Conservation (phyloP, 2,329 filamentous ascomycete genomes). For the Aureobasidium uvarum region DNA sequence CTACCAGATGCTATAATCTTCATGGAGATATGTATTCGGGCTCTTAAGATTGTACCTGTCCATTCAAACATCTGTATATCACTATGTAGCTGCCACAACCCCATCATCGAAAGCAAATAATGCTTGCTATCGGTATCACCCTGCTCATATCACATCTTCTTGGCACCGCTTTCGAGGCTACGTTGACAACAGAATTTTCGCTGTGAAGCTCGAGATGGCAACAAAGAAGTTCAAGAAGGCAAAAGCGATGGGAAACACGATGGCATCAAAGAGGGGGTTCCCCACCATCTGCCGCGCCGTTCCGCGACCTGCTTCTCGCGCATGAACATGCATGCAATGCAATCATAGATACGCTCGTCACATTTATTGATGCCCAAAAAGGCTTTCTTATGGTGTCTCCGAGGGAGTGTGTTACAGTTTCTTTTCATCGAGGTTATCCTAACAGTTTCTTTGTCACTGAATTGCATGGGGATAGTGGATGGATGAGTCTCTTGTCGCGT, state of each 20-base stretch:
- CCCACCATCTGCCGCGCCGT: background rate
- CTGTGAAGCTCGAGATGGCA: too few relatives aligned
- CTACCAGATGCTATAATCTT: background rate
- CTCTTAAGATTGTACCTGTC: accelerated
- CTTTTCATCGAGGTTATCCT: too few relatives aligned
- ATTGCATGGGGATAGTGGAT: too few relatives aligned
- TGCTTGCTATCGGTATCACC: background rate
- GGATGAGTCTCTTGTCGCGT: background rate
- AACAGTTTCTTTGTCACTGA: too few relatives aligned
- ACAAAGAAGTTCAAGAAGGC: too few relatives aligned
- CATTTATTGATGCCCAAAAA: constrained; percentile 10
- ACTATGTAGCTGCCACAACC: background rate
- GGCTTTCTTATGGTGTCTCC: background rate
- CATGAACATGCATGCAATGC: constrained; percentile 7
- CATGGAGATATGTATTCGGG: accelerated
- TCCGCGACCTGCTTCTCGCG: background rate
- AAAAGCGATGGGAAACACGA: background rate
- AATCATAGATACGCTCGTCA: background rate
- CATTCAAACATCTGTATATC: background rate
- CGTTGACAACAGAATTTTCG: background rate
- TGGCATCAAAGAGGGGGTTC: background rate
- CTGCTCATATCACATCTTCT: background rate
- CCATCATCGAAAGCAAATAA: background rate
- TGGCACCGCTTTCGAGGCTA: background rate
- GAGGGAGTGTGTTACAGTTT: too few relatives aligned